Evolutionary conservation across 139 green algal genomes (phyloP).

Genomic region (Asterochloris sp.): DNA sequence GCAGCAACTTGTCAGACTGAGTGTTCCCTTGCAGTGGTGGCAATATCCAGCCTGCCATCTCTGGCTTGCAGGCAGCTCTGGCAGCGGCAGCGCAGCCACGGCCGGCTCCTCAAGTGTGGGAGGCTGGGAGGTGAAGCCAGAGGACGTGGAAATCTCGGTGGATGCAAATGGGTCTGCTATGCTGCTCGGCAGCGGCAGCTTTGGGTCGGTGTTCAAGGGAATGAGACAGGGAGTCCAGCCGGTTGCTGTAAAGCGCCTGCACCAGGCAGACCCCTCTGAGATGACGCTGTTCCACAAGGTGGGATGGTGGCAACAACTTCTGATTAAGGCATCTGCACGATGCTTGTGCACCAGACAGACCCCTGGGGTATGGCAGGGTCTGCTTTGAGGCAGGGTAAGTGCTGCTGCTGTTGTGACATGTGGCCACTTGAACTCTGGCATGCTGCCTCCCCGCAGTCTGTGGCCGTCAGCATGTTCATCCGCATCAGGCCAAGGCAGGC

Average conservation of each 20-base stretch:
- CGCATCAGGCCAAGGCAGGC: neutral
- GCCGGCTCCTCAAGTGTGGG: too few relatives aligned
- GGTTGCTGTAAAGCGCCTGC: constrained; percentile 10
- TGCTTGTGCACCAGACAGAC: neutral
- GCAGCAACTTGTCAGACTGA: too few relatives aligned
- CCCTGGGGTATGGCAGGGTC: neutral
- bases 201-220: constrained; percentile 11
- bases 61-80: too few relatives aligned
- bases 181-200: constrained; percentile 5
- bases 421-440: too few relatives aligned
- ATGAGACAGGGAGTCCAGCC: constrained; percentile 6
- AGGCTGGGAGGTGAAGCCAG: neutral
- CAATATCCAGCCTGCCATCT: too few relatives aligned
- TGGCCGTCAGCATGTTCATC: neutral
- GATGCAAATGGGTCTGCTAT: neutral
- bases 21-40: too few relatives aligned
- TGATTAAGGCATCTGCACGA: neutral
- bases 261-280: neutral
- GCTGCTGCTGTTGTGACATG: neutral
- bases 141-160: constrained; percentile 3
- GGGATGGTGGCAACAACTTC: neutral
- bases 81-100: too few relatives aligned
- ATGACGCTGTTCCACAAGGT: constrained; percentile 12
- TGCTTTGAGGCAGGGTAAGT: neutral
- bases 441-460: neutral